Base-by-base conservation (phyloP, 768 basidiomycete species). In the Rickenella mellea region DNA sequence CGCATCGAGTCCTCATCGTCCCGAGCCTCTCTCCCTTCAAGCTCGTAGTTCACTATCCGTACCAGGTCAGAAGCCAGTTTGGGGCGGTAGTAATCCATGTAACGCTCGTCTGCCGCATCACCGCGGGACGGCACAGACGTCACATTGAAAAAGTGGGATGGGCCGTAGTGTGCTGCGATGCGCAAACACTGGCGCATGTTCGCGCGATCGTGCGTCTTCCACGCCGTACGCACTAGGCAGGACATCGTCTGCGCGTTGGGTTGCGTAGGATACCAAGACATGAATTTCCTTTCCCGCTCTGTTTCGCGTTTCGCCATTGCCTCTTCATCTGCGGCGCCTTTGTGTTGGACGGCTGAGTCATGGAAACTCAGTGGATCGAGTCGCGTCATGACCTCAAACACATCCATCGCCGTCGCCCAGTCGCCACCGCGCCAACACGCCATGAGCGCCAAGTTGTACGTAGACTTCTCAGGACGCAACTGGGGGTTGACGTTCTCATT, bases 361-460 rank as follows among this genome's bases (percentile, higher is more conserved):
- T n/a, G n/a, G n/a, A n/a, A n/a, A 28, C 31, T 43, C 39, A 46
- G 39, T 26, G 42, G 37, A n/a, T 39, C 22, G 49, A 73, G 76
- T 5, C 85, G 84, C 3, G 82, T 81, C 77, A 88, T 81, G 49
- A 84, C 62, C 47, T 83, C 75, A 56, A 86, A 81, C 14, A 72
- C 60, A 38, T 70, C 68, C 37, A 65, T 54, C 1, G 80, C 74
- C 15, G 66, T 66, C 20, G 55, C 62, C 83, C 82, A 88, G 58
- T 87, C 80, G 11, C 55, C 64, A 27, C 67, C 65, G 43, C 72
- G 70, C 73, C 78, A 74, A 57, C 85, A 88, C 2, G 73, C 70
- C 46, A 66, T 59, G 52, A 87, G 66, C 40, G 77, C 78, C 21
- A 81, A 66, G 47, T 74, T 72, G 58, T 73, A 86, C 7, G 80